These are phyloP conservation scores for Yamadazyma dendronema DNA, from an alignment of 1,139 yeast genomes.

Conservation along the genomic window DNA sequence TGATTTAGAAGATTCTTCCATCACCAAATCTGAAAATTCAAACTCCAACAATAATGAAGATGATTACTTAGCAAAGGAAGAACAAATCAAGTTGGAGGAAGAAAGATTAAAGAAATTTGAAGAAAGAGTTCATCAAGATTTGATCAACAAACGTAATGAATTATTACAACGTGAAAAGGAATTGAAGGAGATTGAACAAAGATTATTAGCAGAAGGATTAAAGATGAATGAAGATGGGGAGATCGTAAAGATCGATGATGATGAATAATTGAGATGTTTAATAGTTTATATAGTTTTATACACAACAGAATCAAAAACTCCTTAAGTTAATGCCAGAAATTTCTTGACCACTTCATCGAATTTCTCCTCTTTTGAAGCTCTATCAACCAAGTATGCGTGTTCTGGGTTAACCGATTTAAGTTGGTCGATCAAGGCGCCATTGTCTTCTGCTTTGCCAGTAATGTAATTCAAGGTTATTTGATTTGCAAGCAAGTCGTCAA, in stretches of 20 bases:
- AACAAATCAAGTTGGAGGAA: slow-evolving; percentile 76
- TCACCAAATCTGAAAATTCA: slow-evolving; percentile 35
- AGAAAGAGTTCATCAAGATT: slow-evolving; percentile 86
- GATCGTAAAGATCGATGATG: slow-evolving; percentile 30
- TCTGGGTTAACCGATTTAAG: slow-evolving; percentile 43
- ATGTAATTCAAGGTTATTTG: slow-evolving; percentile 53
- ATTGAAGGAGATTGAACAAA: slow-evolving; percentile 74
- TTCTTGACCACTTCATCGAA: slow-evolving; percentile 52
- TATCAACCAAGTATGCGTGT: slow-evolving; percentile 53
- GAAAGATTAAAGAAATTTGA: slow-evolving; percentile 77
- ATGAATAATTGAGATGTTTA: neutral
- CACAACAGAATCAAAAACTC: neutral
- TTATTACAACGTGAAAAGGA: slow-evolving; percentile 87
- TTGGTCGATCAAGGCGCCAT: slow-evolving; percentile 37
- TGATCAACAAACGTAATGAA: slow-evolving; percentile 80
- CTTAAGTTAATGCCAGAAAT: too few relatives aligned
- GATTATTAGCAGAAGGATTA: slow-evolving; percentile 60
- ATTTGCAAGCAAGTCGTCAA: slow-evolving; percentile 58
- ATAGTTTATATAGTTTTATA: too few relatives aligned
- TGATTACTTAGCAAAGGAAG: slow-evolving; percentile 65
- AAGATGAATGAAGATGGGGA: slow-evolving; percentile 44
- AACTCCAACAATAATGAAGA: slow-evolving; percentile 22
- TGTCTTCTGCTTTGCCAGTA: slow-evolving; percentile 43
- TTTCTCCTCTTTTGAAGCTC: slow-evolving; percentile 48
- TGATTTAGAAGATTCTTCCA: slow-evolving; percentile 6